A percentile compares a stretch with the other conserved stretches of the same genome.
phyloP scores from a whole-genome alignment of 495 filamentous ascomycete species.

The Trichoderma orchidacearum region DNA sequence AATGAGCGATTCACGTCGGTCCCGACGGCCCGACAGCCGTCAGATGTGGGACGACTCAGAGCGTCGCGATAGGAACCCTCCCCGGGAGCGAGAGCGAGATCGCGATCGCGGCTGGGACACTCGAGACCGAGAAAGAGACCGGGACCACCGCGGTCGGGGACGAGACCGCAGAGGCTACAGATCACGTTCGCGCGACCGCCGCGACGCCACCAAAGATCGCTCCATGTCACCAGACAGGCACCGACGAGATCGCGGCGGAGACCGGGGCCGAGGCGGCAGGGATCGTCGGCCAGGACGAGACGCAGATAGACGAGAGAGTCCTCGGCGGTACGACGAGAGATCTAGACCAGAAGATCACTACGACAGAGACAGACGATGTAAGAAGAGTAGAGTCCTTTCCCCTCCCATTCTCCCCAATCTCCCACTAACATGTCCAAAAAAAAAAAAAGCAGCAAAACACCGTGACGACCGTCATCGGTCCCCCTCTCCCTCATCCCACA shows the following conservation, averaged over 20 bases:
- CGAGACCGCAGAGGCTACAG: conserved; percentile 21
- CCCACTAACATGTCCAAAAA: too few relatives aligned
- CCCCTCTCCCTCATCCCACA: not conserved
- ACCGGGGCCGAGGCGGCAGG: conserved; percentile 9
- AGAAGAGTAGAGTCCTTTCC: not conserved
- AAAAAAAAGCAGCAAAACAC: not conserved
- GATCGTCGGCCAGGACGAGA: conserved; percentile 10
- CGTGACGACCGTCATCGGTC: not conserved
- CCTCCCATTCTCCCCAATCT: not conserved
- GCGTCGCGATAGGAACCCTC: conserved; percentile 7
- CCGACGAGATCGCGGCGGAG: conserved; percentile 11
- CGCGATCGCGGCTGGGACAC: conserved; percentile 16
- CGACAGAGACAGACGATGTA: conserved; percentile 2
- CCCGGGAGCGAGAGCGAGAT: conserved; percentile 16
- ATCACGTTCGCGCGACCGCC: conserved; percentile 25
- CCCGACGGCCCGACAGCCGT: conserved; percentile 25
- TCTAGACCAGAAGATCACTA: not conserved
- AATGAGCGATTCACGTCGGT: conserved; percentile 10
- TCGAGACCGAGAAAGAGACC: conserved; percentile 14
- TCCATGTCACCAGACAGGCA: conserved; percentile 16
- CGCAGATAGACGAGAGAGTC: conserved; percentile 7
- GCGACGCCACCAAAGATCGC: conserved; percentile 12
- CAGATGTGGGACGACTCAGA: conserved; percentile 27
- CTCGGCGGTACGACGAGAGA: conserved; percentile 9
- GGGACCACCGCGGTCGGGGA: conserved; percentile 14